These are phyloP conservation scores for Nothophaeocryptopus gaeumannii DNA, from an alignment of 2,329 filamentous ascomycete genomes.

Conservation along the genomic window DNA sequence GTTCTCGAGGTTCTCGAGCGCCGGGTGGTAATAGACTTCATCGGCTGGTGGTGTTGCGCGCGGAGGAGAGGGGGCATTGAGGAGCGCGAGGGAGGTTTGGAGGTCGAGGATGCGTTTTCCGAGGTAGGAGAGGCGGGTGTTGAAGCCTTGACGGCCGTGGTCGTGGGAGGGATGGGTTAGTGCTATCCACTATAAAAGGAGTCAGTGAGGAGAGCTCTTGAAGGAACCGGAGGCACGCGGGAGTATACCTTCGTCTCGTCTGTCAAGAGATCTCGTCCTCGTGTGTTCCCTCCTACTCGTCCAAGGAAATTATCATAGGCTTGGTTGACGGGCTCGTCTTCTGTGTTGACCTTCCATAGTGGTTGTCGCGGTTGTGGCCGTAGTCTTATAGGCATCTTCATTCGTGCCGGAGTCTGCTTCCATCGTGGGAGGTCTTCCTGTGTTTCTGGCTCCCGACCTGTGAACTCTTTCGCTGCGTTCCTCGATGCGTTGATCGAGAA, in stretches of 20 bases:
- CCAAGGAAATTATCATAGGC: slow-evolving; percentile 78
- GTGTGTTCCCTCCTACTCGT: slow-evolving; percentile 28
- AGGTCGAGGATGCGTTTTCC: slow-evolving; percentile 65
- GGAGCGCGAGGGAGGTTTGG: slow-evolving; percentile 62
- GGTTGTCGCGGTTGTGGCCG: slow-evolving; percentile 56
- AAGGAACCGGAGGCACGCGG: not conserved
- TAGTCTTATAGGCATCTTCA: slow-evolving; percentile 53
- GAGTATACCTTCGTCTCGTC: slow-evolving; percentile 71
- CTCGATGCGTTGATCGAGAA: slow-evolving; percentile 23
- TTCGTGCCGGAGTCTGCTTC: slow-evolving; percentile 48
- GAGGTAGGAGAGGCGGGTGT: slow-evolving; percentile 85
- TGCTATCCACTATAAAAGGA: slow-evolving; percentile 66
- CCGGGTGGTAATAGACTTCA: slow-evolving; percentile 61
- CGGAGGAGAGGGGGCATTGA: slow-evolving; percentile 43
- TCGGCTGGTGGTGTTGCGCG: slow-evolving; percentile 16
- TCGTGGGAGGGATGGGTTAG: slow-evolving; percentile 99
- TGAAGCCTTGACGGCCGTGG: slow-evolving; percentile 88
- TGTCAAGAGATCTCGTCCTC: slow-evolving; percentile 70
- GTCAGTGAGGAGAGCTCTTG: not conserved
- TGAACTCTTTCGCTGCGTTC: not conserved
- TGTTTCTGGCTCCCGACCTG: slow-evolving; percentile 19
- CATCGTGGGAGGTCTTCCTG: slow-evolving; percentile 44
- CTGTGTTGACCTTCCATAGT: slow-evolving; percentile 69
- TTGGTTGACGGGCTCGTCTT: slow-evolving; percentile 69
- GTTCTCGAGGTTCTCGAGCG: slow-evolving; percentile 70